Percentiles rank a stretch among this genome's conserved stretches.
These are phyloP conservation scores for Plasmodium sp. DNA, from an alignment of 169 alveolate species.

Conservation along the genomic window DNA sequence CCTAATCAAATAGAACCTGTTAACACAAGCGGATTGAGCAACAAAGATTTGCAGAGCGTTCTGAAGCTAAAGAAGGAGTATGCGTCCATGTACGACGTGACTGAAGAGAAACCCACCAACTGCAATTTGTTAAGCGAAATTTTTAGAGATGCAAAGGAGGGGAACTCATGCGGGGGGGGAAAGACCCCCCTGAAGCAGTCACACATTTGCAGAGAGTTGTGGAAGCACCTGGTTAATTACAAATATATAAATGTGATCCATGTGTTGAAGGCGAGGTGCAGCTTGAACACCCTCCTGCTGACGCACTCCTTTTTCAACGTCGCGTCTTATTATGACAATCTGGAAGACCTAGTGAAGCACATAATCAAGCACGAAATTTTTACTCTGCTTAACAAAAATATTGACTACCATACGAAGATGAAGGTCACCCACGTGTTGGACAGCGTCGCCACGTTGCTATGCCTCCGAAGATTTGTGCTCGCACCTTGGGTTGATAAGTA, in stretches of 20 bases:
- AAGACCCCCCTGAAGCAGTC: neutral
- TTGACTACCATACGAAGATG: slow-evolving; percentile 60
- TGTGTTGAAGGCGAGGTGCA: slow-evolving; percentile 17
- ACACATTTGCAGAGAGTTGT: slow-evolving; percentile 43
- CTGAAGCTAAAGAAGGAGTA: neutral
- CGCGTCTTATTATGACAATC: slow-evolving; percentile 18
- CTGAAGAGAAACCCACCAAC: slow-evolving; percentile 17
- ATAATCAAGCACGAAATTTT: slow-evolving; percentile 65
- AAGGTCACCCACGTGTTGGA: slow-evolving; percentile 46
- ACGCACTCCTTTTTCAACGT: slow-evolving; percentile 32
- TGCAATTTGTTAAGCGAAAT: slow-evolving; percentile 1
- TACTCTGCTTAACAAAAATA: slow-evolving; percentile 39
- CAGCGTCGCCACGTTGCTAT: slow-evolving; percentile 29
- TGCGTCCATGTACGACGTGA: neutral
- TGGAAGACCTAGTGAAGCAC: slow-evolving; percentile 63
- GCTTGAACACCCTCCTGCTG: neutral
- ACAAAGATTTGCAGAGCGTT: neutral
- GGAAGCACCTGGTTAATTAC: slow-evolving; percentile 48
- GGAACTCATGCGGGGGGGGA: neutral
- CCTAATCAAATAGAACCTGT: neutral
- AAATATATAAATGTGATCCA: slow-evolving; percentile 70
- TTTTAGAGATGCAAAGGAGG: neutral
- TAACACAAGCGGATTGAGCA: neutral
- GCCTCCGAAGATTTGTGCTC: slow-evolving; percentile 14
- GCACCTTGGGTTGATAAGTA: slow-evolving; percentile 7